Percentiles rank a stretch among this genome's conserved stretches.
phyloP scores from a whole-genome alignment of 768 basidiomycete genomes.

The Suillus cothurnatus region DNA sequence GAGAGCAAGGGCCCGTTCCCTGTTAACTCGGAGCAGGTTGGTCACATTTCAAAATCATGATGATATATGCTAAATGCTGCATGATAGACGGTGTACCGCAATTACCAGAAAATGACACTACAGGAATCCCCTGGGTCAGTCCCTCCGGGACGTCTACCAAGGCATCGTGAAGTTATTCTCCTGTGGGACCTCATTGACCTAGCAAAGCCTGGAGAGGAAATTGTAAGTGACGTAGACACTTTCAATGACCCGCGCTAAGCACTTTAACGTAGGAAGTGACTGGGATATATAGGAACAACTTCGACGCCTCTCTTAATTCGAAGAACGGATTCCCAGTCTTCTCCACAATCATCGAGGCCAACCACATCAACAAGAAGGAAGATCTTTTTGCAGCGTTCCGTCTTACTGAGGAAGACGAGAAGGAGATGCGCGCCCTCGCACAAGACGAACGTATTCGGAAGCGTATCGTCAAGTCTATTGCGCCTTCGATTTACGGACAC shows the following conservation, averaged over 20 bases:
- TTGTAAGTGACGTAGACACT: conserved; percentile 54
- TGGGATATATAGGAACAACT: conserved; percentile 98
- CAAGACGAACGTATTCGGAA: conserved; percentile 95
- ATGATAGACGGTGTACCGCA: conserved; percentile 91
- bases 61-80: neutral
- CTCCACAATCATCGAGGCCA: conserved; percentile 97
- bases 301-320: conserved; percentile 95
- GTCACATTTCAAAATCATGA: conserved; percentile 17
- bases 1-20: conserved; percentile 94
- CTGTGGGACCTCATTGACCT: conserved; percentile 98
- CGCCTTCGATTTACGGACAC: conserved; percentile 98
- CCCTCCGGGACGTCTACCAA: conserved; percentile 93
- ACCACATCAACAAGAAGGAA: conserved; percentile 99
- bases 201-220: conserved; percentile 98
- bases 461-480: conserved; percentile 97
- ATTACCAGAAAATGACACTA: conserved; percentile 98
- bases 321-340: conserved; percentile 99
- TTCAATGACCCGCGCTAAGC: conserved; percentile 14
- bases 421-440: conserved; percentile 83
- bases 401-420: conserved; percentile 96
- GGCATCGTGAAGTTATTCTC: conserved; percentile 95
- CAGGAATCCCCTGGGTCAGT: conserved; percentile 98
- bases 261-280: conserved; percentile 78
- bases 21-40: conserved; percentile 94
- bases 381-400: conserved; percentile 98